A percentile compares a stretch with the other conserved stretches of the same genome.
phyloP scores from a whole-genome alignment of 2,329 filamentous ascomycete genomes.

The Fusarium fracticaudum region DNA sequence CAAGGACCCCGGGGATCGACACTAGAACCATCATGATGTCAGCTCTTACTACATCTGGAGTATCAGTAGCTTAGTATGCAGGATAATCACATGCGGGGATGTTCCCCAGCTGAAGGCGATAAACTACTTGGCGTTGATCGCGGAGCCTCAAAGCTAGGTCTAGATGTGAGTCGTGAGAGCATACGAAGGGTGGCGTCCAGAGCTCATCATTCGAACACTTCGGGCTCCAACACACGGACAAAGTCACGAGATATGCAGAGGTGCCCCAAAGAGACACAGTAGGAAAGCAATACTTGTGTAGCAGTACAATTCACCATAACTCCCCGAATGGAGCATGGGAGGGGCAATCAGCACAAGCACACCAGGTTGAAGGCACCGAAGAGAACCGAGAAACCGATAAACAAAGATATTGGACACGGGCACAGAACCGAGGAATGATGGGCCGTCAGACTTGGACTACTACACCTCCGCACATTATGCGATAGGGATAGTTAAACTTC shows the following conservation, averaged over 20 bases:
- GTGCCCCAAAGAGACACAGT: neutral
- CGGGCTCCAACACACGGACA: neutral
- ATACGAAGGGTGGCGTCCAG: neutral
- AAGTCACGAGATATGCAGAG: neutral
- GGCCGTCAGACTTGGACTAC: slow-evolving; percentile 20
- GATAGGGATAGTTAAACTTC: slow-evolving; percentile 16
- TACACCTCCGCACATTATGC: slow-evolving; percentile 12
- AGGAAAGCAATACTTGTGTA: neutral
- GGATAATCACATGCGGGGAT: slow-evolving; percentile 25
- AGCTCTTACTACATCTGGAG: slow-evolving; percentile 32
- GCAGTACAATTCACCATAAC: slow-evolving; percentile 13
- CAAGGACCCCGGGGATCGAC: slow-evolving; percentile 24
- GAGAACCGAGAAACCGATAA: slow-evolving; percentile 6
- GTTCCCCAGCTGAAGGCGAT: slow-evolving; percentile 9
- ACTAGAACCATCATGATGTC: slow-evolving; percentile 27
- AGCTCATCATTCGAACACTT: neutral
- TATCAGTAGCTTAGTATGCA: slow-evolving; percentile 11
- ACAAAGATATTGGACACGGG: neutral
- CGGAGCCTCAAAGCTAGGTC: slow-evolving; percentile 18
- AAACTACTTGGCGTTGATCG: slow-evolving; percentile 15
- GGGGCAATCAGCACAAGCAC: slow-evolving; percentile 4
- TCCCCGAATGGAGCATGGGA: slow-evolving; percentile 22
- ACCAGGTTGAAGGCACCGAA: slow-evolving; percentile 5
- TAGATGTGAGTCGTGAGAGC: neutral
- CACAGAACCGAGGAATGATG: slow-evolving; percentile 7